phyloP scores from a whole-genome alignment of 1,284 basidiomycete species.

The Chondrostereum purpureum region DNA sequence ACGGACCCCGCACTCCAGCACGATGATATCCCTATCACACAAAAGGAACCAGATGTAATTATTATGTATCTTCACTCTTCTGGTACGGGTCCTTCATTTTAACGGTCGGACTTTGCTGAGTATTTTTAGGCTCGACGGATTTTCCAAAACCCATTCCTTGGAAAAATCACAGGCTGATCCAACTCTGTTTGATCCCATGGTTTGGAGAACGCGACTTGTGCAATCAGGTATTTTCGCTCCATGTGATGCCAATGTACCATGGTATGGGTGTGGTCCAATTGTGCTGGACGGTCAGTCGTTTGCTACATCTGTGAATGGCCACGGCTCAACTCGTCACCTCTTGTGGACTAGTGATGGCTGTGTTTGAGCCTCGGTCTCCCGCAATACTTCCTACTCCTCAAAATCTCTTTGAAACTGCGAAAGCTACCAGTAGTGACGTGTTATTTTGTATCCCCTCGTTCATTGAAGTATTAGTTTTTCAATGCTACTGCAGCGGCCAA shows the following conservation, averaged over 20 bases:
- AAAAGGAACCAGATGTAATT: conserved; percentile 8
- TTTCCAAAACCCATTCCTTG: conserved; percentile 18
- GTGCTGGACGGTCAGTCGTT: conserved; percentile 14
- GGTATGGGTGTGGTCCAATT: conserved; percentile 17
- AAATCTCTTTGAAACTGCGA: conserved; percentile 10
- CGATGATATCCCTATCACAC: conserved; percentile 10
- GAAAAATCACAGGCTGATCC: conserved; percentile 13
- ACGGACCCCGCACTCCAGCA: neutral
- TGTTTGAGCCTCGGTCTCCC: conserved; percentile 9
- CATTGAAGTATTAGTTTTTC: conserved; percentile 12
- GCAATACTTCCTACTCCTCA: conserved; percentile 13
- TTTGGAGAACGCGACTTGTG: conserved; percentile 17
- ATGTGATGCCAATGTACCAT: conserved; percentile 18
- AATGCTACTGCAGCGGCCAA: neutral
- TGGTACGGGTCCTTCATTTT: conserved; percentile 15
- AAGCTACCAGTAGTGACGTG: conserved; percentile 10
- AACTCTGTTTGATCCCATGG: conserved; percentile 13
- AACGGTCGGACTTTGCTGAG: neutral
- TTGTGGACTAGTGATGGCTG: conserved; percentile 18
- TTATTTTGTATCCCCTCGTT: conserved; percentile 16
- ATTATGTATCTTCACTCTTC: conserved; percentile 24
- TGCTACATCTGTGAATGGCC: conserved; percentile 5
- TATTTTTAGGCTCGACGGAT: conserved; percentile 15
- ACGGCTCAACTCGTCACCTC: conserved; percentile 19
- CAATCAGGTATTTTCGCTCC: conserved; percentile 9